phyloP scores from a whole-genome alignment of 495 filamentous ascomycete genomes.

The Penicillium cataractarum region DNA sequence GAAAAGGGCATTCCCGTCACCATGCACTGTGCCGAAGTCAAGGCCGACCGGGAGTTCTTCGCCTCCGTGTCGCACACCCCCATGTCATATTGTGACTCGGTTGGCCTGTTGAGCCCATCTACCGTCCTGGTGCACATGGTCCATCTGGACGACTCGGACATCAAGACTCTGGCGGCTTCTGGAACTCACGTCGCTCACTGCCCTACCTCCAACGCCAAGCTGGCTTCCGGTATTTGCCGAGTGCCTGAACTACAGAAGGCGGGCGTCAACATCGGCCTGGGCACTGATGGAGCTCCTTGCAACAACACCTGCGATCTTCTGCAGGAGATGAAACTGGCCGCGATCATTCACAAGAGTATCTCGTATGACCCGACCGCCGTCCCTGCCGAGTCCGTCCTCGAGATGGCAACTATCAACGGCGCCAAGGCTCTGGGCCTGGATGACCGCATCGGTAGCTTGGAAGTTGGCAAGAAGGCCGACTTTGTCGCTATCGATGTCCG shows the following conservation, averaged over 20 bases:
- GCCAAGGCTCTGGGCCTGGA: constrained; percentile 55
- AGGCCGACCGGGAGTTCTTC: constrained; percentile 46
- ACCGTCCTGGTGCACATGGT: constrained; percentile 53
- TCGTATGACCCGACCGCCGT: constrained; percentile 49
- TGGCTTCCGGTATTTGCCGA: constrained; percentile 52
- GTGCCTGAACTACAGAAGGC: constrained; percentile 44
- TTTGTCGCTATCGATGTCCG: constrained; percentile 53
- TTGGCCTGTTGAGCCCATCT: constrained; percentile 40
- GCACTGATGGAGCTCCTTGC: constrained; percentile 56
- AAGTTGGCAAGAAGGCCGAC: constrained; percentile 59
- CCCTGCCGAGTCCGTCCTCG: constrained; percentile 51
- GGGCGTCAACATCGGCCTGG: constrained; percentile 46
- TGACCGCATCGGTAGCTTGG: constrained; percentile 51
- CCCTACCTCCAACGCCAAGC: constrained; percentile 54
- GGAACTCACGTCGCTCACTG: constrained; percentile 53
- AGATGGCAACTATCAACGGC: constrained; percentile 57
- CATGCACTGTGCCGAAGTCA: constrained; percentile 47
- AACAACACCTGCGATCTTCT: constrained; percentile 55
- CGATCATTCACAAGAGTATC: constrained; percentile 54
- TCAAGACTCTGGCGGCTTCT: constrained; percentile 40
- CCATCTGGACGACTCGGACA: constrained; percentile 50
- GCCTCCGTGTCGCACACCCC: constrained; percentile 43
- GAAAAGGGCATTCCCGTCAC: constrained; percentile 48
- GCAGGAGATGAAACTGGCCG: constrained; percentile 56
- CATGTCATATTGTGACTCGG: constrained; percentile 47